These are phyloP conservation scores for Pelargonium myrrhifolium DNA, from an alignment of 441 rosid species.

Conservation along the genomic window DNA sequence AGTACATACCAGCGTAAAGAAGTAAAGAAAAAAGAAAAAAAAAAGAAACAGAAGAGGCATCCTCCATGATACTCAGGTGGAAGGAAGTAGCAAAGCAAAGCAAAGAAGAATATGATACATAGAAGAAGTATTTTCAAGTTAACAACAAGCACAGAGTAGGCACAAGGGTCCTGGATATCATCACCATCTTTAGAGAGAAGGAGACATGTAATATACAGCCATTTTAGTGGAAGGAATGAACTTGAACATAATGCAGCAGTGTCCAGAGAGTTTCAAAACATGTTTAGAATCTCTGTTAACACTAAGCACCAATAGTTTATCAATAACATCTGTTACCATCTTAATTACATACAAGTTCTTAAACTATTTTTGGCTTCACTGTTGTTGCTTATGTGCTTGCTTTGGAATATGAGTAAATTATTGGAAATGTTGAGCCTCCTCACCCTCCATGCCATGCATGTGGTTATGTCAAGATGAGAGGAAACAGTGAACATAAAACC, in stretches of 20 bases:
- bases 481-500: constrained; percentile 4
- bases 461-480: constrained; percentile 13
- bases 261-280: constrained; percentile 17
- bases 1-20: constrained; percentile 26
- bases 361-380: no score
- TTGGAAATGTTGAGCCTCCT: no score
- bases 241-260: constrained; percentile 15
- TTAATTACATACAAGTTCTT: constrained; percentile 12
- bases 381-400: no score
- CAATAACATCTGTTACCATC: background rate
- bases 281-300: constrained; percentile 24
- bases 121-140: constrained; percentile 23
- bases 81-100: constrained; percentile 21
- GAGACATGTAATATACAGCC: constrained; percentile 18
- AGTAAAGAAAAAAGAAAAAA: background rate
- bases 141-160: constrained; percentile 23
- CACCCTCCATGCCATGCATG: constrained; percentile 11
- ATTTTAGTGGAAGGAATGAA: constrained; percentile 17
- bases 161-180: constrained; percentile 17
- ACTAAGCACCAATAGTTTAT: constrained; percentile 10
- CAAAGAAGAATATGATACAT: constrained; percentile 28
- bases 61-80: constrained; percentile 12
- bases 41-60: constrained; percentile 18
- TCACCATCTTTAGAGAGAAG: constrained; percentile 17
- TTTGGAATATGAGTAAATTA: no score